Evolutionary conservation across 768 basidiomycete species (phyloP).

Genomic region (Russula sp.): DNA sequence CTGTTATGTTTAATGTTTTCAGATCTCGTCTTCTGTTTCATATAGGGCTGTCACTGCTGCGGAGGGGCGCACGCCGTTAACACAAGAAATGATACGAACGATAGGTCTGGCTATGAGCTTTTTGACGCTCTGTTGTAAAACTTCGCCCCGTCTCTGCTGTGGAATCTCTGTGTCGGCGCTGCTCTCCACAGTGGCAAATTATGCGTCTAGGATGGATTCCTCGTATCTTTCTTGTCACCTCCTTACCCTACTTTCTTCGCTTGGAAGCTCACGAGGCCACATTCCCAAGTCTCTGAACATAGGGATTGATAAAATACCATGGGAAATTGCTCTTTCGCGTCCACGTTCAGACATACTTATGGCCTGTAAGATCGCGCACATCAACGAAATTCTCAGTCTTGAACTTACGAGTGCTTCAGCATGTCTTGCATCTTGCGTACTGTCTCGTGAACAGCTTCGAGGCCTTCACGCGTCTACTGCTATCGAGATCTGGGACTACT

Average conservation of each 20-base stretch:
- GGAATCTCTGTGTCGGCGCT: conserved; percentile 5
- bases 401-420: conserved; percentile 20
- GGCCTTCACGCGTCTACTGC: conserved; percentile 40
- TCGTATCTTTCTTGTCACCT: conserved; percentile 17
- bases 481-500: conserved; percentile 54
- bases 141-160: not conserved
- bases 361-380: conserved; percentile 41
- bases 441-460: conserved; percentile 31
- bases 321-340: conserved; percentile 21
- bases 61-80: not conserved
- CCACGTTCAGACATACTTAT: conserved; percentile 39
- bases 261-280: conserved; percentile 1
- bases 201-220: not conserved
- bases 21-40: not conserved
- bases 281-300: not conserved
- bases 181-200: conserved; percentile 7
- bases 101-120: conserved; percentile 21
- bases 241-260: conserved; percentile 4
- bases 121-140: conserved; percentile 15
- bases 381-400: not conserved
- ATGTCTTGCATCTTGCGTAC: conserved; percentile 37
- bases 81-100: not conserved
- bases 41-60: not conserved
- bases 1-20: not conserved
- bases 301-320: conserved; percentile 1